Percentiles rank a stretch among this genome's conserved stretches.
Conservation (phyloP, 2,329 filamentous ascomycete species). For the Fusarium dimerum region DNA sequence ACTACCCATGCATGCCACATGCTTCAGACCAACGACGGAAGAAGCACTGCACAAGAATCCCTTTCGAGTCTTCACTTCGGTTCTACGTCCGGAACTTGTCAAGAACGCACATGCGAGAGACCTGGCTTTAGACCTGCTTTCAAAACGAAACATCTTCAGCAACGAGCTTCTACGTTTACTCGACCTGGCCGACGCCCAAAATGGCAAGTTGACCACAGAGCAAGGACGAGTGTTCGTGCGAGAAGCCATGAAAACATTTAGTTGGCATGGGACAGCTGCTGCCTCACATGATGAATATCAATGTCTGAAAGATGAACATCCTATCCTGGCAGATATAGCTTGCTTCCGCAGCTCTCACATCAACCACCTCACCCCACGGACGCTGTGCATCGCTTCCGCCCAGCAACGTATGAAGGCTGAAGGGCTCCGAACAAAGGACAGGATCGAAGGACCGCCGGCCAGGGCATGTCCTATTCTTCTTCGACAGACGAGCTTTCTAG, state of each 20-base stretch:
- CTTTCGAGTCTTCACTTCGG: slow-evolving; percentile 42
- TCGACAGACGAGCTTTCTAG: slow-evolving; percentile 55
- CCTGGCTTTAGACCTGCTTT: slow-evolving; percentile 37
- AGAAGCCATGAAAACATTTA: slow-evolving; percentile 47
- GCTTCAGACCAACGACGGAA: slow-evolving; percentile 44
- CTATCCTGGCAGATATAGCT: slow-evolving; percentile 50
- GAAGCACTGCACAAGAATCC: slow-evolving; percentile 34
- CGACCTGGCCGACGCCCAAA: slow-evolving; percentile 33
- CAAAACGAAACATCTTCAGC: slow-evolving; percentile 44
- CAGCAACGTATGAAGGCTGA: slow-evolving; percentile 43
- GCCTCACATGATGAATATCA: slow-evolving; percentile 44
- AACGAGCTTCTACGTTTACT: slow-evolving; percentile 39
- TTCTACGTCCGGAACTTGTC: slow-evolving; percentile 44
- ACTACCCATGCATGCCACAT: slow-evolving; percentile 53
- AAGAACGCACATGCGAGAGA: slow-evolving; percentile 29
- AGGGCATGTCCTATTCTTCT: slow-evolving; percentile 48
- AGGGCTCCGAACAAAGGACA: slow-evolving; percentile 47
- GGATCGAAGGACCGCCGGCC: slow-evolving; percentile 52
- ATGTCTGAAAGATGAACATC: slow-evolving; percentile 43
- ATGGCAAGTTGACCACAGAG: slow-evolving; percentile 25
- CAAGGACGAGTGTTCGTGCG: slow-evolving; percentile 41
- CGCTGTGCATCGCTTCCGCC: slow-evolving; percentile 48
- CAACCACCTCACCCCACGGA: slow-evolving; percentile 55
- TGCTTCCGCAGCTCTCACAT: slow-evolving; percentile 47
- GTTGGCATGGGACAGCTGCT: slow-evolving; percentile 46